Evolutionary conservation across 148 eudicot genomes (phyloP).

Genomic region (Rhododendron henanense): DNA sequence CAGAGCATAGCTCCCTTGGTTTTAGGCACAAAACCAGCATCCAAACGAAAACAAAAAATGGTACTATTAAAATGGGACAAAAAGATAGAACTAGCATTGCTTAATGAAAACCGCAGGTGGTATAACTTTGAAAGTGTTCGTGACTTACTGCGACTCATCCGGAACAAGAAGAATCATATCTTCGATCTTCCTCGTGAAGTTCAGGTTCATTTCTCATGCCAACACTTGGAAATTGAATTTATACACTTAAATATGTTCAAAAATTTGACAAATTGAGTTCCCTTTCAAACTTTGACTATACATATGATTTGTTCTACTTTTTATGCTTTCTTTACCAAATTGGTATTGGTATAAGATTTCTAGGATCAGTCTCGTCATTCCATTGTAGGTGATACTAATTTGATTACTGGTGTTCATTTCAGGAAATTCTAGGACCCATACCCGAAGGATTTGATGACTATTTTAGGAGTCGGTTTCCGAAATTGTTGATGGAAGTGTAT

Average conservation of each 20-base stretch:
- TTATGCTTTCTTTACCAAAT: no score
- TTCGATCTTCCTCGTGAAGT: conserved; percentile 71
- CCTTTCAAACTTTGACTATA: not conserved
- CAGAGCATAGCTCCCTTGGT: conserved; percentile 61
- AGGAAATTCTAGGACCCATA: conserved; percentile 71
- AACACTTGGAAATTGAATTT: not conserved
- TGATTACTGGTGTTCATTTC: conserved; percentile 21
- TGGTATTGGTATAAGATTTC: no score
- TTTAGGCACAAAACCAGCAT: conserved; percentile 43
- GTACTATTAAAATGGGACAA: conserved; percentile 23
- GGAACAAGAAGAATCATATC: conserved; percentile 86
- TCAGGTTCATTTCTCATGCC: conserved; percentile 38
- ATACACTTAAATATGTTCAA: not conserved
- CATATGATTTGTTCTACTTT: not conserved
- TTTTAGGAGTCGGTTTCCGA: conserved; percentile 71
- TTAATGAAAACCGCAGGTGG: conserved; percentile 59
- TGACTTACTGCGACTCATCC: conserved; percentile 71
- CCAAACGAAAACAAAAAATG: no score
- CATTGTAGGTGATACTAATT: not conserved
- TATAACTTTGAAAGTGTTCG: conserved; percentile 77
- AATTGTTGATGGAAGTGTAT: conserved; percentile 74
- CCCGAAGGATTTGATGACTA: conserved; percentile 85
- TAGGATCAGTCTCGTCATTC: not conserved
- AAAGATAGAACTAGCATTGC: conserved; percentile 64
- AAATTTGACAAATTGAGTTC: not conserved